Evolutionary conservation across 768 basidiomycete genomes (phyloP).

Genomic region (Rhizopogon rudus): DNA sequence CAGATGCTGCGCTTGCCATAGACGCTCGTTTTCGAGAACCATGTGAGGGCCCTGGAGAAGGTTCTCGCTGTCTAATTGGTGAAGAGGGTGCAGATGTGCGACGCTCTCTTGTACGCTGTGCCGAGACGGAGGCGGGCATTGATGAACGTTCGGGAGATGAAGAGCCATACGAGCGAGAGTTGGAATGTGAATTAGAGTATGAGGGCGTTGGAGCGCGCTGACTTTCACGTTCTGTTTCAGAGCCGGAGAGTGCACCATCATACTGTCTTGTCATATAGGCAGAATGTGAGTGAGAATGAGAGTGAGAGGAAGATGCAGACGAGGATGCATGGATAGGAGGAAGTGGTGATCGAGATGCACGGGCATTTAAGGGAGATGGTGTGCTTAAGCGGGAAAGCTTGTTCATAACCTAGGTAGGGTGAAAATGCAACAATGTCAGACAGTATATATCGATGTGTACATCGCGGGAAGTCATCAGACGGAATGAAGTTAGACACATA

Average conservation of each 20-base stretch:
- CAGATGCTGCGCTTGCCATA: slow-evolving; percentile 27
- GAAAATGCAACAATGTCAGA: not conserved
- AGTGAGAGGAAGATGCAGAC: slow-evolving; percentile 29
- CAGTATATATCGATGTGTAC: slow-evolving; percentile 15
- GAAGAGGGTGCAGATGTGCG: slow-evolving; percentile 47
- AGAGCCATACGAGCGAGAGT: slow-evolving; percentile 26
- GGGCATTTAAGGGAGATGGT: slow-evolving; percentile 43
- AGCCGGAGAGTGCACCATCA: slow-evolving; percentile 55
- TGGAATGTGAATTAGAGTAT: slow-evolving; percentile 24
- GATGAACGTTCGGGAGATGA: slow-evolving; percentile 33
- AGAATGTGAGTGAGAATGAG: slow-evolving; percentile 26
- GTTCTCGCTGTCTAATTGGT: slow-evolving; percentile 32
- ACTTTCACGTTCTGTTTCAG: slow-evolving; percentile 77
- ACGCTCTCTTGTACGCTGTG: slow-evolving; percentile 30
- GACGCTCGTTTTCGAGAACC: slow-evolving; percentile 41
- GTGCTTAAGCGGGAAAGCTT: slow-evolving; percentile 61
- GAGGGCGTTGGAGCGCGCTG: slow-evolving; percentile 28
- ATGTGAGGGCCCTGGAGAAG: slow-evolving; percentile 36
- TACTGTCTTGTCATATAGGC: slow-evolving; percentile 21
- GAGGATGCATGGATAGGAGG: slow-evolving; percentile 28
- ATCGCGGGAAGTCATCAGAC: not conserved
- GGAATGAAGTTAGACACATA: slow-evolving; percentile 4
- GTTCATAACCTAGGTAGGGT: slow-evolving; percentile 49
- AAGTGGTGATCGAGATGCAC: slow-evolving; percentile 32
- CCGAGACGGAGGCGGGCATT: slow-evolving; percentile 30